phyloP scores from a whole-genome alignment of 805 yeast species.

The Candida chauliodis region DNA sequence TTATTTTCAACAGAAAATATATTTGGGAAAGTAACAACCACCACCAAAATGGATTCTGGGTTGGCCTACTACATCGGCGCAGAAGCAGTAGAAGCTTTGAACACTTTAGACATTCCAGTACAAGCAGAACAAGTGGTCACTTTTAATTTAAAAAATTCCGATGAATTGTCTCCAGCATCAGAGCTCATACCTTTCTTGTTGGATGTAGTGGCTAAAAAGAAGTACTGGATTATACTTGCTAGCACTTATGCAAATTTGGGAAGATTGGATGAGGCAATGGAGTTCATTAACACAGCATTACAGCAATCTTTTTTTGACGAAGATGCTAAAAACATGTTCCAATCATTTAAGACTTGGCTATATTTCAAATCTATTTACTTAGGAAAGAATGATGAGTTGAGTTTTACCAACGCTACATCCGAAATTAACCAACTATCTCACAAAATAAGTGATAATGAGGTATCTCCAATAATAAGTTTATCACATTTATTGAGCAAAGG shows the following conservation, averaged over 20 bases:
- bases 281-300: constrained; percentile 61
- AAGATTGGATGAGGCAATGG: constrained; percentile 56
- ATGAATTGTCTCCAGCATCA: constrained; percentile 83
- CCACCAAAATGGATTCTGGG: constrained; percentile 14
- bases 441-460: constrained; percentile 9
- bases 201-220: constrained; percentile 71
- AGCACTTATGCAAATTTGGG: constrained; percentile 70
- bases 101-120: constrained; percentile 64
- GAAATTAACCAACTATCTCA: constrained; percentile 18
- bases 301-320: constrained; percentile 31
- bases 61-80: constrained; percentile 34
- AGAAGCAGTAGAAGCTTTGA: constrained; percentile 24
- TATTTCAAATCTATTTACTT: constrained; percentile 39
- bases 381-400: constrained; percentile 23
- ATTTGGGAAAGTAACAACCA: background rate
- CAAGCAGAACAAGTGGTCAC: constrained; percentile 75
- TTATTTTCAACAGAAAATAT: background rate
- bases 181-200: constrained; percentile 77
- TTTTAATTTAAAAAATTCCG: constrained; percentile 56
- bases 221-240: constrained; percentile 84
- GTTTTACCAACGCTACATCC: constrained; percentile 21
- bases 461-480: constrained; percentile 8
- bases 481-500: constrained; percentile 59
- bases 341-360: constrained; percentile 72
- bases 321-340: constrained; percentile 49